Base-by-base conservation (phyloP, 176 grass and related monocot species). In the Musa beccarii region DNA sequence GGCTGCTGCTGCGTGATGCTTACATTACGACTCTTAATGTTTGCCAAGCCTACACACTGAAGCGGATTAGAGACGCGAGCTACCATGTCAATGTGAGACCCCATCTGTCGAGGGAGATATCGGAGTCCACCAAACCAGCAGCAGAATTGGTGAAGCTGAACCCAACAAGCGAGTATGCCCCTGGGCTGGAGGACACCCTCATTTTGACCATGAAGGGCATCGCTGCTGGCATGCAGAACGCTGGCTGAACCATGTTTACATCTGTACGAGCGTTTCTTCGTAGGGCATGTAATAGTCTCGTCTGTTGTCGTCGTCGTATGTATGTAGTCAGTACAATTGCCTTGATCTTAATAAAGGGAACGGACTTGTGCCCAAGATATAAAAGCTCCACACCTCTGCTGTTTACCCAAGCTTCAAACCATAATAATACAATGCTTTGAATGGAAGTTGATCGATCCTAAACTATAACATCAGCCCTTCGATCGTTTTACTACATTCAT, bases 161-260 rank as follows among this genome's bases (percentile, higher is more conserved):
- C 80, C 86, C 90, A 1, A 87, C 81, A 0, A 97, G 93, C 15
- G 93, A 97, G 66, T 97, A 90, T 15, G 85, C 87, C 7, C 93
- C 93, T 16, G 93, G 93, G 2, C 80, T 97, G 49, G 93, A 97
- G 82, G 93, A 97, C 53, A 97, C 90, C 25, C 89, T 97, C 70
- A 97, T 97, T 53, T 77, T 97, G 23, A 97, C 93, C 59, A 97
- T 97, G 93, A 97, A 97, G 84, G 93, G 93, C 75, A 97, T 97
- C 69, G 93, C 93, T 10, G 93, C 93, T 24, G 93, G 93, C 11
- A 78, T 97, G 85, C 93, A 97, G 81, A 97, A 97, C 81, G 92
- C 93, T 7, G 93, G 93, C 53, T 92, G 81, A 92, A 71, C 10
- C 12, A 24, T 52, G 1, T 17, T 9, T 62, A n/a, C 15, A 16